Base-by-base conservation (phyloP, 805 yeast species). In the Tetrapisispora phaffii region DNA sequence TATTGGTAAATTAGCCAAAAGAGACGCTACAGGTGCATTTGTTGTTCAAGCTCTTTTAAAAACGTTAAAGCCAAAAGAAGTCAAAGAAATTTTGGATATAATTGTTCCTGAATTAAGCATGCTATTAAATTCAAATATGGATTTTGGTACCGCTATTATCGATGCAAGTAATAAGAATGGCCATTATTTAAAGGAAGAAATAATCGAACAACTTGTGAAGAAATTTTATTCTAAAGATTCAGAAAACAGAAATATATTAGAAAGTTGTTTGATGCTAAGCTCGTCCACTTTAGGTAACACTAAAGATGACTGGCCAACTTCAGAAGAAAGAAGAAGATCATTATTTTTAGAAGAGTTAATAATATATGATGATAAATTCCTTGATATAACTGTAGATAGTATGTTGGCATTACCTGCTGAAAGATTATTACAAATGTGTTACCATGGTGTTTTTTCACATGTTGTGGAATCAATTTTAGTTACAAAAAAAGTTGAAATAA, bases 371-470 rank as follows among this genome's bases (percentile, higher is more conserved):
- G 70, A 72, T 24, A 67, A 69, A 41, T 79, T 85, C 49, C 70
- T 82, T 13, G 62, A 72, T 15, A 70, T 79, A 37, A 72, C 79
- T 1, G 70, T 85, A 58, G 79, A 77, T 42, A 77, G 80, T 46
- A 63, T 84, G 47, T 60, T 85, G 43, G 73, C 72, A 2, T 61
- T 84, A 46, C 81, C 84, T 13, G 66, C 66, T n/a, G 83, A 77
- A 48, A 72, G 78, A 49, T 63, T 87, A 29, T 54, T 77, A 26
- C 82, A 80, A 56, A 80, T 90, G 84, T 83, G 95, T 56, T 71
- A 70, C 53, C 96, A 90, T 60, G 94, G 96, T 9, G 93, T 88
- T 2, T 88, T 85, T 53, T 86, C 96, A 1, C 96, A 85, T 58
- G 88, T 87, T 38, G 77, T 90, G 32, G 96, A 89, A 58, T 70